Percentiles rank a stretch among this genome's conserved stretches.
Evolutionary conservation across 176 grass and related monocot genomes (phyloP).

Genomic region (Poa annua): DNA sequence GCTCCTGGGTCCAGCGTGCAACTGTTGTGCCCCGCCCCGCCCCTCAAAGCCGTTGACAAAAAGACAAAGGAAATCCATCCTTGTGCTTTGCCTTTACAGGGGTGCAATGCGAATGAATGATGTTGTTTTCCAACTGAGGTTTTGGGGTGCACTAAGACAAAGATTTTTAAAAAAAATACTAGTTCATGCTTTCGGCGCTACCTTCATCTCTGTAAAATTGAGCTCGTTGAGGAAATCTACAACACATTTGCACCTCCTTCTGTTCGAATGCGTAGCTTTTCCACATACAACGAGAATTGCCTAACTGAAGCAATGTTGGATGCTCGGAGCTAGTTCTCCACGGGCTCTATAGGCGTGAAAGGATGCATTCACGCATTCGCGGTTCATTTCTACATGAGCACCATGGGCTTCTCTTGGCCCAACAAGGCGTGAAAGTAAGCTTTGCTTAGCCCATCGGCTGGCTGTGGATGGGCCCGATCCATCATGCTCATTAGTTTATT

Average conservation of each 20-base stretch:
- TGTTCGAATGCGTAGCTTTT: neutral
- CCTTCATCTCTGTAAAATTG: neutral
- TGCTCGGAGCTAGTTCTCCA: neutral
- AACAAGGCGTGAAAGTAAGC: neutral
- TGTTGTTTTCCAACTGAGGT: neutral
- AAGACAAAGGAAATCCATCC: neutral
- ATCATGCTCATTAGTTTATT: neutral
- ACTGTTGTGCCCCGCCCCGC: neutral
- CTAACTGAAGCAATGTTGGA: neutral
- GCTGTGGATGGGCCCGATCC: neutral
- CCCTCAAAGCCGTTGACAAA: neutral
- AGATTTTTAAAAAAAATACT: too few species aligned
- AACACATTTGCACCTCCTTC: neutral
- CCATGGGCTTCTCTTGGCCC: neutral
- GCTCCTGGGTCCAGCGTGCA: neutral
- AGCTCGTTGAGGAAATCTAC: neutral
- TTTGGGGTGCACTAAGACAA: neutral
- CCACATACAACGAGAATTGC: neutral
- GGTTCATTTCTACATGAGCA: neutral
- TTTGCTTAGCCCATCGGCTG: neutral
- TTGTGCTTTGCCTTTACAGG: neutral
- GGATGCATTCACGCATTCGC: neutral
- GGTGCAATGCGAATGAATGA: neutral
- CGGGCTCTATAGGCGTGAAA: too few species aligned
- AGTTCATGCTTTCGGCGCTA: neutral